A percentile compares a stretch with the other conserved stretches of the same genome.
Conservation (phyloP, 768 basidiomycete species). For the Rhodosporidiobolus sp. region DNA sequence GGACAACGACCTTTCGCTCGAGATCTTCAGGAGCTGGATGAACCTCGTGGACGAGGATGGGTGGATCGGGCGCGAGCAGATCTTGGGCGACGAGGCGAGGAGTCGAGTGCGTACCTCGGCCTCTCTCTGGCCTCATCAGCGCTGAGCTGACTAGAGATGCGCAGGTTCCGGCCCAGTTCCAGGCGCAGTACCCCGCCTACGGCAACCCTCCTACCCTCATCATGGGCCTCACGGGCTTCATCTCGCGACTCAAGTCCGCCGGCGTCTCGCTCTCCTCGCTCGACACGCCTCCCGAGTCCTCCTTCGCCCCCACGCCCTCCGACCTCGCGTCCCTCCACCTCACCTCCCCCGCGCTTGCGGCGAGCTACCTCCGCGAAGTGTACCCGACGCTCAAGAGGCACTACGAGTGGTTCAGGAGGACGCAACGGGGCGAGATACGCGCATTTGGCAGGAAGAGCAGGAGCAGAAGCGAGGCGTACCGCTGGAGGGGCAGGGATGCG, state of each 20-base stretch:
- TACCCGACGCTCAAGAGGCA: slow-evolving; percentile 82
- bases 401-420: slow-evolving; percentile 93
- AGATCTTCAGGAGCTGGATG: slow-evolving; percentile 87
- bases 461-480: slow-evolving; percentile 85
- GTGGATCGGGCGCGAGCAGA: slow-evolving; percentile 95
- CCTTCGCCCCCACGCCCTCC: background rate
- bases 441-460: slow-evolving; percentile 73
- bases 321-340: slow-evolving; percentile 49
- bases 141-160: background rate
- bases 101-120: slow-evolving; percentile 63
- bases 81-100: slow-evolving; percentile 90
- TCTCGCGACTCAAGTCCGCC: slow-evolving; percentile 62
- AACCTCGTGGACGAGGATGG: slow-evolving; percentile 86
- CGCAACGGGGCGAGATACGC: slow-evolving; percentile 89
- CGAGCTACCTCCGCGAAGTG: slow-evolving; percentile 69
- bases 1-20: slow-evolving; percentile 85
- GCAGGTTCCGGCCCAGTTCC: slow-evolving; percentile 83
- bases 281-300: background rate
- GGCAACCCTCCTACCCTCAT: slow-evolving; percentile 93
- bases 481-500: slow-evolving; percentile 87
- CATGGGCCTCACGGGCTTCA: slow-evolving; percentile 89
- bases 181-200: slow-evolving; percentile 86
- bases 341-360: slow-evolving; percentile 61
- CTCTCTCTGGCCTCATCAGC: background rate
- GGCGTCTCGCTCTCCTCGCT: slow-evolving; percentile 21